Conservation (phyloP, 305 asterid species). For the Fraxinus albicans region DNA sequence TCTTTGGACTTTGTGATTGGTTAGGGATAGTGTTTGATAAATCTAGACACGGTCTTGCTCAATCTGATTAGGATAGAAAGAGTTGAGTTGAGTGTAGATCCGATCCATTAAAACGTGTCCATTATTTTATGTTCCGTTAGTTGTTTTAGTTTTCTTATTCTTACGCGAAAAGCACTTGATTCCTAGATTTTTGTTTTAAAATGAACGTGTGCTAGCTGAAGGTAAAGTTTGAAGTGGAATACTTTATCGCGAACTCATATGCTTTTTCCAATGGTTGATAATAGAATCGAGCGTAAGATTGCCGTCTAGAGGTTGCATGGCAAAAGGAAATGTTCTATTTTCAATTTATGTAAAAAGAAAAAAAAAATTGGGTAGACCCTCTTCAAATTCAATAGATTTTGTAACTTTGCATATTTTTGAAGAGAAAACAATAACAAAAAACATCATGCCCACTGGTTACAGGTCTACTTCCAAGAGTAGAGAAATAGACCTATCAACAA, state of each 20-base stretch:
- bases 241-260: background rate
- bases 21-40: background rate
- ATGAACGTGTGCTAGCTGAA: background rate
- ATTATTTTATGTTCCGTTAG: background rate
- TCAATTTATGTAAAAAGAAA: background rate
- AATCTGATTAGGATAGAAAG: background rate
- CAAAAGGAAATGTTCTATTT: background rate
- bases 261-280: background rate
- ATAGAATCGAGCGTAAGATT: background rate
- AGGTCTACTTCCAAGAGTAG: background rate
- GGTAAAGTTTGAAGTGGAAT: background rate
- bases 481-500: background rate
- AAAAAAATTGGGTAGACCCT: background rate
- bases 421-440: background rate
- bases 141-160: background rate
- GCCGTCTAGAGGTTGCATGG: background rate
- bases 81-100: background rate
- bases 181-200: too few relatives aligned
- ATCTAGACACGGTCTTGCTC: background rate
- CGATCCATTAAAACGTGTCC: background rate
- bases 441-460: background rate
- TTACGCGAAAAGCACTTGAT: too few relatives aligned
- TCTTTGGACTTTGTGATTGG: background rate
- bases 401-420: background rate
- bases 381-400: background rate